These are phyloP conservation scores for Scheffersomyces segobiensis DNA, from an alignment of 1,139 yeast genomes.

Conservation along the genomic window DNA sequence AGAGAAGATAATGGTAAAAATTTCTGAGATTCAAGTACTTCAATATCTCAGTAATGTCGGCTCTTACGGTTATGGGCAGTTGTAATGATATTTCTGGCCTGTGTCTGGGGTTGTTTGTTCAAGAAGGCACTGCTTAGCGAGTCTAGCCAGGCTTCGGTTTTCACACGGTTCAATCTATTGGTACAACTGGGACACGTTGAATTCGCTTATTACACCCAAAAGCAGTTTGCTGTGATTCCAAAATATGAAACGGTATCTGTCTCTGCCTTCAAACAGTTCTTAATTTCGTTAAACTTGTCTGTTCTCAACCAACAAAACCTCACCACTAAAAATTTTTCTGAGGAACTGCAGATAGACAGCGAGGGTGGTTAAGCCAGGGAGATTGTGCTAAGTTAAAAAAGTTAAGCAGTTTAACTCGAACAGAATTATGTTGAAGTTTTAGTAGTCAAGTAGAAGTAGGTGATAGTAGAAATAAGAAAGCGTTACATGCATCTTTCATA, in stretches of 20 bases:
- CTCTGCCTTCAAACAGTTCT: neutral
- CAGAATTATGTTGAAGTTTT: neutral
- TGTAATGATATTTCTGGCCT: neutral
- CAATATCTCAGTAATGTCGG: neutral
- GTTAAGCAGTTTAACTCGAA: neutral
- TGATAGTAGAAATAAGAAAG: neutral
- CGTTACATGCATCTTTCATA: neutral
- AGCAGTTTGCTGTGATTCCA: neutral
- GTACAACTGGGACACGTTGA: neutral
- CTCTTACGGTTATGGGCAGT: too few relatives aligned
- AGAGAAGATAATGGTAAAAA: neutral
- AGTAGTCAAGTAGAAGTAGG: neutral
- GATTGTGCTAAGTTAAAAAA: neutral
- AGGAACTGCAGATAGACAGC: neutral
- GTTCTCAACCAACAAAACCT: neutral
- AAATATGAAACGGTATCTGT: neutral
- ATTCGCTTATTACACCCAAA: neutral
- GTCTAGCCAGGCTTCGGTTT: neutral
- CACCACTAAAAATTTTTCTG: neutral
- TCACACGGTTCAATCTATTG: neutral
- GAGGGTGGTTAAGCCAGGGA: neutral
- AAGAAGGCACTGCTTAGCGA: neutral
- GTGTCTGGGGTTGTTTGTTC: neutral
- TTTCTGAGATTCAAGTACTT: neutral
- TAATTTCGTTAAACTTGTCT: neutral